phyloP scores from a whole-genome alignment of 2,329 filamentous ascomycete genomes.

The Hypomyces perniciosus region DNA sequence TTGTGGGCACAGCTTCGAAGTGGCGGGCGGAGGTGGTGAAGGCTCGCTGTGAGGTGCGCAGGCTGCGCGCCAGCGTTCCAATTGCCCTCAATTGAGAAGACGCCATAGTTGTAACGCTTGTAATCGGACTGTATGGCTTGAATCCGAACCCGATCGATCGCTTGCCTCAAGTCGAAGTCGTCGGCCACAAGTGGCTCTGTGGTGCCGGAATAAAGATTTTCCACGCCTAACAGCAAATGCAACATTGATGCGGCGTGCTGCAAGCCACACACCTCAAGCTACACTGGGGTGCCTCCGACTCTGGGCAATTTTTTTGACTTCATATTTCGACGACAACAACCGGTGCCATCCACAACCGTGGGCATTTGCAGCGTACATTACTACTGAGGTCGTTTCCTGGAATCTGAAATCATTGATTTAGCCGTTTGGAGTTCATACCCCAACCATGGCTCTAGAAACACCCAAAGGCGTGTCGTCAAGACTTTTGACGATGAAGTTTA shows the following conservation, averaged over 20 bases:
- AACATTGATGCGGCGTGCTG: too few relatives aligned
- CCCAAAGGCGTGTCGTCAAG: constrained; percentile 74
- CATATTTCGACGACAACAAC: too few relatives aligned
- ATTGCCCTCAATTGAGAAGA: constrained; percentile 42
- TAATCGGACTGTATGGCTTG: constrained; percentile 8
- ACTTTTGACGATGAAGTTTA: constrained; percentile 93
- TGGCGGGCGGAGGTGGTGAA: constrained; percentile 45
- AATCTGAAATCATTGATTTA: background rate
- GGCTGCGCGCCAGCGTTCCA: constrained; percentile 37
- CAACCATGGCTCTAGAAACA: constrained; percentile 43
- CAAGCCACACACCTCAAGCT: too few relatives aligned
- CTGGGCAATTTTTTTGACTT: too few relatives aligned
- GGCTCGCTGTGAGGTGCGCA: constrained; percentile 39
- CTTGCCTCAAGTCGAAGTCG: background rate
- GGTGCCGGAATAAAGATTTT: constrained; percentile 8
- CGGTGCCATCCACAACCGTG: too few relatives aligned
- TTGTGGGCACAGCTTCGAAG: constrained; percentile 38
- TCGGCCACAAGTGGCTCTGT: background rate
- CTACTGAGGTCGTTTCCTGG: too few relatives aligned
- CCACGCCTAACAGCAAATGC: background rate
- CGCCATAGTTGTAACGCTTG: constrained; percentile 30
- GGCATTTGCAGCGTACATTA: too few relatives aligned
- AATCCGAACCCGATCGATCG: constrained; percentile 3
- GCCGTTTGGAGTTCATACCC: background rate
- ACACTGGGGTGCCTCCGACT: background rate